Evolutionary conservation across 352 stramenopile species (phyloP), one percentile per base, ranked within the genome.

Genomic region (Globisporangium uncinulatum): DNA sequence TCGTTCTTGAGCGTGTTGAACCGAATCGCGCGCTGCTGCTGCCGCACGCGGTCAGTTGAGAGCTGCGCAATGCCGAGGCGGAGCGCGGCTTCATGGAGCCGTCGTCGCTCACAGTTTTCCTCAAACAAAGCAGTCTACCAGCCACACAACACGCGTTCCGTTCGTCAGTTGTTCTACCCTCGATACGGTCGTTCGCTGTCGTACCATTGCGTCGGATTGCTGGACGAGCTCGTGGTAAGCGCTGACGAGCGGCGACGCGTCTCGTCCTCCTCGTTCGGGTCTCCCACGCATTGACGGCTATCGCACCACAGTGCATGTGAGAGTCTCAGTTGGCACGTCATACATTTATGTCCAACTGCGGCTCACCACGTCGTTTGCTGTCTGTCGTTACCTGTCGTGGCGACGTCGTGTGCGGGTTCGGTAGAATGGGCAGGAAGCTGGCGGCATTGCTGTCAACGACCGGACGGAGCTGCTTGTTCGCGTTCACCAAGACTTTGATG

Each of bases 1-100:
- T 93, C 80, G 62, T 89, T 87, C 63, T 87, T 85, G 34, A 91
- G 64, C 3, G 76, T 82, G 44, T 84, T 69, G 52, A 83, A 87
- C 11, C 73, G 78, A 32, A 90, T 78, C 17, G 80, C 51, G 20
- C 73, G 56, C 51, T 82, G 82, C 47, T 91, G 79, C 51, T 67
- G 61, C 13, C 62, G 52, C 21, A 92, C 70, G 31, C 74, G 73
- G 21, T 82, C 69, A 14, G 70, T 56, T 3, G 80, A 81, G 43
- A 93, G 71, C 32, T 86, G 81, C n/a, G 70, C 63, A 17, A 86
- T 71, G 5, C 74, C 83, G n/a, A 85, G 66, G 1, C 59, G 65
- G 19, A 89, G 73, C 0, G 66, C 77, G 42, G 74, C 63, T 29
- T 72, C 42, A 24, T 82, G 62, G 39, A 77, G 57, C n/a, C 66